Evolutionary conservation across 2,329 filamentous ascomycete species (phyloP).

Genomic region (Pyrenochaeta sp.): DNA sequence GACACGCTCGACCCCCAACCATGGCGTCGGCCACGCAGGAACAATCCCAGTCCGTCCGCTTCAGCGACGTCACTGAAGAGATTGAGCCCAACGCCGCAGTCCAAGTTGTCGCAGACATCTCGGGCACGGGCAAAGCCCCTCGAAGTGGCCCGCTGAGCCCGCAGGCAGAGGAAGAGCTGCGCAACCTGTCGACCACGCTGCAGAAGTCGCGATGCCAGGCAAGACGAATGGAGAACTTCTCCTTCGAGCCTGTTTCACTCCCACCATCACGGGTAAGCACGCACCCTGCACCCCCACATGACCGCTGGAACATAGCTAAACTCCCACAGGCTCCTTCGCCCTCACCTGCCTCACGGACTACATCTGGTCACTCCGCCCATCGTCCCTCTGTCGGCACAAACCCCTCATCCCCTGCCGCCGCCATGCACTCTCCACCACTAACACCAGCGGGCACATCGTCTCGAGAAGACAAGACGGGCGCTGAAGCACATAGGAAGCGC

Average conservation of each 20-base stretch:
- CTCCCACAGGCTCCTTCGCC: constrained; percentile 57
- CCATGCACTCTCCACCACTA: constrained; percentile 86
- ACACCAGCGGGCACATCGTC: constrained; percentile 81
- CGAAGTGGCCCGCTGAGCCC: constrained; percentile 44
- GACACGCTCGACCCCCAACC: constrained; percentile 15
- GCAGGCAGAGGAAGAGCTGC: constrained; percentile 69
- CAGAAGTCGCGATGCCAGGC: constrained; percentile 81
- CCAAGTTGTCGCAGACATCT: constrained; percentile 42
- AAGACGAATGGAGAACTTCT: constrained; percentile 82
- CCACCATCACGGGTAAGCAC: constrained; percentile 79
- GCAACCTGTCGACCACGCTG: constrained; percentile 74
- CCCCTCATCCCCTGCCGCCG: constrained; percentile 70
- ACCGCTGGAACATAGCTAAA: constrained; percentile 26
- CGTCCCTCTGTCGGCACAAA: constrained; percentile 66
- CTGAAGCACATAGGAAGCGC: constrained; percentile 46
- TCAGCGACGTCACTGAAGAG: constrained; percentile 49
- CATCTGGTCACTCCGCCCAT: constrained; percentile 58
- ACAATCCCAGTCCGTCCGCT: constrained; percentile 47
- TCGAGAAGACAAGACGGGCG: constrained; percentile 56
- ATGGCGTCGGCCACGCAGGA: constrained; percentile 38
- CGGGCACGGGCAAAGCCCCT: constrained; percentile 25
- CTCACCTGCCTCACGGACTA: constrained; percentile 53
- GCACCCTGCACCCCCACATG: constrained; percentile 6
- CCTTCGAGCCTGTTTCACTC: constrained; percentile 89
- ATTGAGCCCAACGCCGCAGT: constrained; percentile 45